Conservation (phyloP, 2,329 filamentous ascomycete species). For the Amauroascus niger region DNA sequence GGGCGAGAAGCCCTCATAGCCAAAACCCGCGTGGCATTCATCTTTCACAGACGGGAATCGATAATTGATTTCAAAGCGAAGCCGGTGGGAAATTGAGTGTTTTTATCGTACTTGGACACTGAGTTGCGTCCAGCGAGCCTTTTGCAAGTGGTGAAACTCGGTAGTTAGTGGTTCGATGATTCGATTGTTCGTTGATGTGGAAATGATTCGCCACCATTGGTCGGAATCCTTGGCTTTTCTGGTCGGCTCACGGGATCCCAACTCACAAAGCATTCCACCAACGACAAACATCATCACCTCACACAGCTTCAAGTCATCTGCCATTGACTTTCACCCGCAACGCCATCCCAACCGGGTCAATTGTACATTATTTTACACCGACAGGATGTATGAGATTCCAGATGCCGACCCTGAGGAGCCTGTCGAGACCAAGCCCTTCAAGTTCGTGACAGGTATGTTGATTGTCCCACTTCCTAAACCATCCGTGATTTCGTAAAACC, state of each 20-base stretch:
- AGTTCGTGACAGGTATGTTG: slow-evolving; percentile 94
- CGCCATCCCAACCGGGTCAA: slow-evolving; percentile 18
- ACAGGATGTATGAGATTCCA: slow-evolving; percentile 65
- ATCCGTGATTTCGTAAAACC: slow-evolving; percentile 15
- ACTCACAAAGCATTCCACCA: slow-evolving; percentile 15
- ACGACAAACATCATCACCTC: slow-evolving; percentile 5
- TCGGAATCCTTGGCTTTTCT: slow-evolving; percentile 10
- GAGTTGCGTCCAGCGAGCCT: slow-evolving; percentile 1
- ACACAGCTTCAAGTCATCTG: slow-evolving; percentile 20
- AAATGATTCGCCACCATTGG: slow-evolving; percentile 12
- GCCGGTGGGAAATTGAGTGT: neutral
- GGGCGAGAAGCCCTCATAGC: slow-evolving; percentile 10
- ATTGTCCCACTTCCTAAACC: slow-evolving; percentile 9
- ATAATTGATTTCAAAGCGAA: neutral
- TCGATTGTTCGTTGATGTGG: slow-evolving; percentile 11
- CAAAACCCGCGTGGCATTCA: slow-evolving; percentile 9
- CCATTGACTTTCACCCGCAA: slow-evolving; percentile 28
- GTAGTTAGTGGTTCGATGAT: slow-evolving; percentile 6
- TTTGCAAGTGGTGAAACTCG: slow-evolving; percentile 1
- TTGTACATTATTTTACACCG: slow-evolving; percentile 34
- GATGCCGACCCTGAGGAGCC: slow-evolving; percentile 57
- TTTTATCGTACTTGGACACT: neutral
- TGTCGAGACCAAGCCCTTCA: slow-evolving; percentile 97
- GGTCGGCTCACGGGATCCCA: slow-evolving; percentile 16
- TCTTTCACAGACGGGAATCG: neutral